Evolutionary conservation across 139 green algal species (phyloP).

Genomic region (Raphidocelis subcapitata): DNA sequence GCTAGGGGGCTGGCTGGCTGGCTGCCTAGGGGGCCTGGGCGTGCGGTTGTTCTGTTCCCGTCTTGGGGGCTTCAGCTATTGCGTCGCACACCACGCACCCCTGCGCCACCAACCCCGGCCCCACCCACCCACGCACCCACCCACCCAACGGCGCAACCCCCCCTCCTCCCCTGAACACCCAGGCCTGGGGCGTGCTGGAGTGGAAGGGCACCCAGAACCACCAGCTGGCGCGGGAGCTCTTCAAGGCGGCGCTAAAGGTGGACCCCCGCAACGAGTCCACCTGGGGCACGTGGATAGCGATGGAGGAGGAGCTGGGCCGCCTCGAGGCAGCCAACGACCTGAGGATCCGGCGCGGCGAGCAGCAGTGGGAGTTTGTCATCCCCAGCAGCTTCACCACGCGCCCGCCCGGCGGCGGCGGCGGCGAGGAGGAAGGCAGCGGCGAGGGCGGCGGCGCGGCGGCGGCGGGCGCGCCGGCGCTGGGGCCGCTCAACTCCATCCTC

Average conservation of each 20-base stretch:
- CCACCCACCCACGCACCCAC: neutral
- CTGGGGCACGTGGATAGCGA: slow-evolving; percentile 83
- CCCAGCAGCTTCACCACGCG: slow-evolving; percentile 68
- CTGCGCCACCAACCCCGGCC: neutral
- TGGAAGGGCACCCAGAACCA: slow-evolving; percentile 56
- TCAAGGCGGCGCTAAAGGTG: slow-evolving; percentile 87
- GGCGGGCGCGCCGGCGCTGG: neutral
- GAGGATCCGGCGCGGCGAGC: slow-evolving; percentile 58
- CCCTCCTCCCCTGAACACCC: neutral
- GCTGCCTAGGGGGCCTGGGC: neutral
- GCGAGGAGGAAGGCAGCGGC: neutral
- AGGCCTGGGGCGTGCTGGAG: slow-evolving; percentile 94
- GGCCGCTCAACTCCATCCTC: slow-evolving; percentile 12
- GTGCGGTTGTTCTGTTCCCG: neutral
- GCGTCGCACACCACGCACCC: neutral
- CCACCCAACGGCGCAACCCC: neutral
- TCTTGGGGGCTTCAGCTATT: neutral
- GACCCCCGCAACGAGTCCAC: slow-evolving; percentile 68
- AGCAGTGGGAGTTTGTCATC: slow-evolving; percentile 63
- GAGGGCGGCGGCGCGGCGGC: neutral
- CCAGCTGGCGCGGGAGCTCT: slow-evolving; percentile 82
- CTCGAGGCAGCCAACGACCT: slow-evolving; percentile 83
- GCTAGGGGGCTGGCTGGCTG: neutral
- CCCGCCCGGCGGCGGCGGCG: neutral
- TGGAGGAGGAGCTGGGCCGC: slow-evolving; percentile 86